A percentile compares a stretch with the other conserved stretches of the same genome.
Evolutionary conservation across 2,329 filamentous ascomycete species (phyloP).

Genomic region (Microcyclosporella mali): DNA sequence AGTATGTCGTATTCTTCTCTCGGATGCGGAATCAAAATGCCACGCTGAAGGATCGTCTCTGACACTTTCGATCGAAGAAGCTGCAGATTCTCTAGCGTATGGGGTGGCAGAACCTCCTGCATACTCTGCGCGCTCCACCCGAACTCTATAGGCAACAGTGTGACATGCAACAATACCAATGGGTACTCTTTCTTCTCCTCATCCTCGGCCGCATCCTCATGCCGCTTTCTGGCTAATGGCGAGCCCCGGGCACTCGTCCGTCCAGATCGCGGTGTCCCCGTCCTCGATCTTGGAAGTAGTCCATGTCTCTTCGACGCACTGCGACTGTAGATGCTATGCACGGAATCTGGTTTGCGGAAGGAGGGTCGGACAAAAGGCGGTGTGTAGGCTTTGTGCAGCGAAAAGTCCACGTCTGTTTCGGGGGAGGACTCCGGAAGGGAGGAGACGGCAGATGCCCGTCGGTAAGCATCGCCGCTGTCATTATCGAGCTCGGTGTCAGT

Average conservation of each 20-base stretch:
- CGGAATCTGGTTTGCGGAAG: slow-evolving; percentile 52
- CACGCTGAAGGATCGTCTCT: slow-evolving; percentile 67
- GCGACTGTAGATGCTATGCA: no score
- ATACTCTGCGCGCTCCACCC: slow-evolving; percentile 50
- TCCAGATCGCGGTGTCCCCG: slow-evolving; percentile 40
- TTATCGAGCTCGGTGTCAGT: slow-evolving; percentile 2
- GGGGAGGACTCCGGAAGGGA: slow-evolving; percentile 28
- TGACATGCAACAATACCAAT: slow-evolving; percentile 71
- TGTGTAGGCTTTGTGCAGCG: slow-evolving; percentile 41
- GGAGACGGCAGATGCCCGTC: slow-evolving; percentile 28
- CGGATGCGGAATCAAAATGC: slow-evolving; percentile 68
- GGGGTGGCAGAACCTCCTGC: slow-evolving; percentile 45
- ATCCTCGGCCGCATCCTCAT: slow-evolving; percentile 10
- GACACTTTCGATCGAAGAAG: slow-evolving; percentile 63
- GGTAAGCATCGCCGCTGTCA: slow-evolving; percentile 12
- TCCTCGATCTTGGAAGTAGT: slow-evolving; percentile 37
- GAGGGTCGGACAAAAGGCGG: slow-evolving; percentile 56
- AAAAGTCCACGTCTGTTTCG: slow-evolving; percentile 22
- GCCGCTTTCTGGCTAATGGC: slow-evolving; percentile 39
- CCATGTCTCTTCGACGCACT: slow-evolving; percentile 11
- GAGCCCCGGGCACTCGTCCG: slow-evolving; percentile 41
- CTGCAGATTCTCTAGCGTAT: slow-evolving; percentile 55
- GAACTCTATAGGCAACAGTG: slow-evolving; percentile 64
- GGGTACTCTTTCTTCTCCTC: slow-evolving; percentile 39
- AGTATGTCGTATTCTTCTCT: slow-evolving; percentile 74